phyloP scores from a whole-genome alignment of 2,329 filamentous ascomycete genomes.

The Colletotrichum gigasporum region DNA sequence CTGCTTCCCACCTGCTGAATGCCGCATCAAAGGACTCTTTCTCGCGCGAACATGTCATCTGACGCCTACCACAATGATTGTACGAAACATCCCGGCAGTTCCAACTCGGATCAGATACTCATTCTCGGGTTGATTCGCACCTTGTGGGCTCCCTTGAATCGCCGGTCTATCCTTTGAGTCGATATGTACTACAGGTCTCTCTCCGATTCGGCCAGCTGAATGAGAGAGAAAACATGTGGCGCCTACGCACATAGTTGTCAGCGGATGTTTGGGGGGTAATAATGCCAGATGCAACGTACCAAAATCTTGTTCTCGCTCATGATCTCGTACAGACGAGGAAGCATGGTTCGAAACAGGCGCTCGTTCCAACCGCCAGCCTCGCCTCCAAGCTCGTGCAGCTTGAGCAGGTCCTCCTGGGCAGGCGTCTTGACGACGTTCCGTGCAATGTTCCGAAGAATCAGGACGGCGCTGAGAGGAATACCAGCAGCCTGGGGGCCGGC shows the following conservation, averaged over 20 bases:
- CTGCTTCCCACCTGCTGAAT: too few species aligned
- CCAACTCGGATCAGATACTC: too few species aligned
- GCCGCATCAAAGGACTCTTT: too few species aligned
- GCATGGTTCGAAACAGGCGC: slow-evolving; percentile 71
- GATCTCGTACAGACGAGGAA: slow-evolving; percentile 73
- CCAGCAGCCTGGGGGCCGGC: slow-evolving; percentile 73
- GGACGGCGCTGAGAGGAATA: slow-evolving; percentile 79
- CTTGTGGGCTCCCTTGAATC: neutral
- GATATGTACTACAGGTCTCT: slow-evolving; percentile 11
- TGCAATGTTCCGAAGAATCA: slow-evolving; percentile 83
- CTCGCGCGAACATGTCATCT: too few species aligned
- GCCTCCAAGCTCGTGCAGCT: slow-evolving; percentile 55
- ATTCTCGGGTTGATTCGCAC: too few species aligned
- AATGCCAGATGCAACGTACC: slow-evolving; percentile 49
- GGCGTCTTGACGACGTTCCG: slow-evolving; percentile 71
- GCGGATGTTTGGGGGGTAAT: neutral
- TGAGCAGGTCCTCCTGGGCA: slow-evolving; percentile 63
- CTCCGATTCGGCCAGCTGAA: slow-evolving; percentile 9
- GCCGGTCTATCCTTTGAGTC: neutral
- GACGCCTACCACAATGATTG: too few species aligned
- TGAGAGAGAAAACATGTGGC: slow-evolving; percentile 25
- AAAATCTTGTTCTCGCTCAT: slow-evolving; percentile 74
- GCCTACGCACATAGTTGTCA: slow-evolving; percentile 4
- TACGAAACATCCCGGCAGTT: too few species aligned
- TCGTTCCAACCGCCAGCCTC: slow-evolving; percentile 72